phyloP scores from a whole-genome alignment of 1,139 yeast genomes.

The Scheffersomyces lignicola region DNA sequence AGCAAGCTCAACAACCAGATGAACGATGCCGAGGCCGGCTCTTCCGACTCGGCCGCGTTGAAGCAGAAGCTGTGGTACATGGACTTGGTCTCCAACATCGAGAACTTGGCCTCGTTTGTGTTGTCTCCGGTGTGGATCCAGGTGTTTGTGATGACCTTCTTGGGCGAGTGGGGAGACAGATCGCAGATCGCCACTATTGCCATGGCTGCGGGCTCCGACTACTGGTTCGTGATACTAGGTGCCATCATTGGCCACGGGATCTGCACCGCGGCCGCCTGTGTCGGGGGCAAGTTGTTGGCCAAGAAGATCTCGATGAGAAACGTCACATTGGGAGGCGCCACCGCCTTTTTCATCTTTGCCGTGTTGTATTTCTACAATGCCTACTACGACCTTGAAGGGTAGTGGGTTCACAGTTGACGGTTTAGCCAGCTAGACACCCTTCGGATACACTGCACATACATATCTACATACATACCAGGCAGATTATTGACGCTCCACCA shows the following conservation, averaged over 20 bases:
- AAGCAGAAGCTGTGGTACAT: conserved; percentile 23
- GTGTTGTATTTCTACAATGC: conserved; percentile 77
- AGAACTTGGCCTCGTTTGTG: conserved; percentile 58
- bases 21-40: conserved; percentile 60
- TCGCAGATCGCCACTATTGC: conserved; percentile 98
- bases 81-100: conserved; percentile 33
- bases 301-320: conserved; percentile 87
- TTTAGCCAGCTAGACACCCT: background rate
- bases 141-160: conserved; percentile 91
- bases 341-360: conserved; percentile 81
- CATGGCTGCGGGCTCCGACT: conserved; percentile 96
- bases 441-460: conserved; percentile 1
- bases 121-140: conserved; percentile 93
- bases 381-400: conserved; percentile 28
- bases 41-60: conserved; percentile 9
- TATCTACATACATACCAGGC: background rate
- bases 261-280: conserved; percentile 91
- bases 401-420: too few species aligned
- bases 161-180: conserved; percentile 99
- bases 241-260: conserved; percentile 86
- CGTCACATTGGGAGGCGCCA: conserved; percentile 88
- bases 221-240: conserved; percentile 86
- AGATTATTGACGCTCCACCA: background rate
- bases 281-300: conserved; percentile 91
- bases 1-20: conserved; percentile 53